Evolutionary conservation across 2,329 filamentous ascomycete genomes (phyloP).

Genomic region (Ophiostoma tasmaniense): DNA sequence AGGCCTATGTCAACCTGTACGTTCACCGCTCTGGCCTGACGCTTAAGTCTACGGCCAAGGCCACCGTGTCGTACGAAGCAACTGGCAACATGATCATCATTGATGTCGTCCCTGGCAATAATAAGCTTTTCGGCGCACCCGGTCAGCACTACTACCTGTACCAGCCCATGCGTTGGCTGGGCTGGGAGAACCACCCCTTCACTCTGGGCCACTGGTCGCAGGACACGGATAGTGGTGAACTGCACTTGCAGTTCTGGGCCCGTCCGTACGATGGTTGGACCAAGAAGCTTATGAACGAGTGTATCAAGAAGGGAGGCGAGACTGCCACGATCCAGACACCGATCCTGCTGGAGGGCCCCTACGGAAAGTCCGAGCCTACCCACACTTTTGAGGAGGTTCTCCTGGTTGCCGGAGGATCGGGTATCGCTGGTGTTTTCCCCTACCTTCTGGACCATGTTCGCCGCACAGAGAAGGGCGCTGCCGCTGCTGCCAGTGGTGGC

Average conservation of each 20-base stretch:
- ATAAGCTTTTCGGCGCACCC: constrained; percentile 24
- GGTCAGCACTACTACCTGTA: constrained; percentile 41
- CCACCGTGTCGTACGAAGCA: constrained; percentile 16
- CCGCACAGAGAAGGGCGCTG: constrained; percentile 8
- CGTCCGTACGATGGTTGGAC: constrained; percentile 22
- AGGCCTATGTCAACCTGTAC: constrained; percentile 33
- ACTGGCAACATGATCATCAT: constrained; percentile 17
- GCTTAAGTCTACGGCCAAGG: constrained; percentile 8
- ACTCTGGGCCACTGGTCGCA: constrained; percentile 30
- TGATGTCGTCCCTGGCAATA: constrained; percentile 16
- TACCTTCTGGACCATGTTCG: constrained; percentile 19
- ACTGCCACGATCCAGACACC: constrained; percentile 6
- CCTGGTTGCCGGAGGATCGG: constrained; percentile 21
- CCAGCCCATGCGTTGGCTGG: constrained; percentile 31
- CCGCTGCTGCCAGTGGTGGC: background rate
- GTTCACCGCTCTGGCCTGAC: constrained; percentile 14
- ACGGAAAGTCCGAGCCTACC: constrained; percentile 19
- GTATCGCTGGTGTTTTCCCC: constrained; percentile 20
- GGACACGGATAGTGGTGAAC: background rate
- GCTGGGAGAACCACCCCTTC: constrained; percentile 45
- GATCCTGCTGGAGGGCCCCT: constrained; percentile 22
- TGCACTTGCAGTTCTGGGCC: constrained; percentile 19
- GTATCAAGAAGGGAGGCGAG: constrained; percentile 12
- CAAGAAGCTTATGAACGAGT: constrained; percentile 17
- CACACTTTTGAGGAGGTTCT: constrained; percentile 19